Base-by-base conservation (phyloP, 2,329 filamentous ascomycete genomes). In the Lachnellula occidentalis region DNA sequence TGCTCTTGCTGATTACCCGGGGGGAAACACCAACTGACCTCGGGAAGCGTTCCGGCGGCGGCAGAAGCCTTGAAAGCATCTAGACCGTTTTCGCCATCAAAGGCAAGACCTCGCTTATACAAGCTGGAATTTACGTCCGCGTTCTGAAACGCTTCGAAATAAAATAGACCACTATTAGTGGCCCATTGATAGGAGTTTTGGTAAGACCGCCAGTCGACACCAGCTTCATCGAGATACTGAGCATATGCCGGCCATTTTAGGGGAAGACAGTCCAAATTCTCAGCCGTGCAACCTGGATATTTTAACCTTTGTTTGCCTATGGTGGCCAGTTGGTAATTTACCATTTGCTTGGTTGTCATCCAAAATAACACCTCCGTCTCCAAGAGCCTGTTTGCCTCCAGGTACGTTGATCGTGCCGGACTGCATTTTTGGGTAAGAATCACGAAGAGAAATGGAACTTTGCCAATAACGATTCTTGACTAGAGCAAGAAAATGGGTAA, bases 1-100 rank as follows among this genome's bases (percentile, higher is more conserved):
- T 80, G 78, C 63, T 81, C 78, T 0, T 76, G 77, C 14, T 80
- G 67, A 55, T 79, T 73, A 11, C 69, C 69, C 0, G 77, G 77
- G 3, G 75, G 69, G 58, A 77, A 71, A 31, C 79, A 75, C 64
- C 76, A 78, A 50, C 72, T 76, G 45, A 81, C 66, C 53, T 74
- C 72, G 0, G 78, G 78, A 2, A 82, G 70, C 0, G 71, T 76
- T 8, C 78, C 78, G 41, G 74, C 72, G 17, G 73, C 73, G 15
- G 78, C 78, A 31, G 72, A 72, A 0, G 70, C 62, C 54, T 77
- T 78, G 61, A 80, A 81, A 1, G 72, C 62, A 7, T 76, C 70
- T 0, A 81, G 3, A 19, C 37, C 46, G 19, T 56, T 56, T 14
- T 24, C 17, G 21, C 50, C 51, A 48, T 50, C 46, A 46, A 53